Evolutionary conservation across 2,329 filamentous ascomycete species (phyloP).

Genomic region (Curvularia hawaiiensis): DNA sequence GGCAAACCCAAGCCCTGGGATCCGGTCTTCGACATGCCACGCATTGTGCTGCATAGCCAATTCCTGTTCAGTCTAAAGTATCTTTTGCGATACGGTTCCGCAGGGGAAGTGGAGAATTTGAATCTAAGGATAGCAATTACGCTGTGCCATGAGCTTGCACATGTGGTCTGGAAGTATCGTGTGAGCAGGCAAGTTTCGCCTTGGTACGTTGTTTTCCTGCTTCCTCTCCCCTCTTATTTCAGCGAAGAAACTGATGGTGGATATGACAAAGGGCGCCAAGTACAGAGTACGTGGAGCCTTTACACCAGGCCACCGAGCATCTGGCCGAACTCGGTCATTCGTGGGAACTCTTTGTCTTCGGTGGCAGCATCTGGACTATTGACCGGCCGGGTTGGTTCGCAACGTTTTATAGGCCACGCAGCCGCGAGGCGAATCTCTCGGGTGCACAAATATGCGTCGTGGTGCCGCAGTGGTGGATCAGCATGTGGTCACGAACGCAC

Average conservation of each 20-base stretch:
- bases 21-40: background rate
- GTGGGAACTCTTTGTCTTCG: constrained; percentile 10
- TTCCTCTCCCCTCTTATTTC: too few species aligned
- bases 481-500: constrained; percentile 5
- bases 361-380: constrained; percentile 11
- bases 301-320: background rate
- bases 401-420: background rate
- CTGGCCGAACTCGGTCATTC: constrained; percentile 9
- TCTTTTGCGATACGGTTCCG: background rate
- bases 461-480: constrained; percentile 11
- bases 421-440: too few species aligned
- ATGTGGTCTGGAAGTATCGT: constrained; percentile 9
- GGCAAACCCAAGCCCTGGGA: background rate
- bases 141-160: constrained; percentile 12
- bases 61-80: constrained; percentile 2
- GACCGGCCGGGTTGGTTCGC: constrained; percentile 5
- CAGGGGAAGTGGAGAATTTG: background rate
- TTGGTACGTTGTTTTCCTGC: background rate
- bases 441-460: background rate
- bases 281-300: background rate
- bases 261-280: background rate
- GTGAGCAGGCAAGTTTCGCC: background rate
- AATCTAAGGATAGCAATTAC: constrained; percentile 8
- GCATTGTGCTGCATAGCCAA: constrained; percentile 9
- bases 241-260: background rate